A percentile compares a stretch with the other conserved stretches of the same genome.
Conservation (phyloP, 148 eudicot genomes). For the Silene uniflora region DNA sequence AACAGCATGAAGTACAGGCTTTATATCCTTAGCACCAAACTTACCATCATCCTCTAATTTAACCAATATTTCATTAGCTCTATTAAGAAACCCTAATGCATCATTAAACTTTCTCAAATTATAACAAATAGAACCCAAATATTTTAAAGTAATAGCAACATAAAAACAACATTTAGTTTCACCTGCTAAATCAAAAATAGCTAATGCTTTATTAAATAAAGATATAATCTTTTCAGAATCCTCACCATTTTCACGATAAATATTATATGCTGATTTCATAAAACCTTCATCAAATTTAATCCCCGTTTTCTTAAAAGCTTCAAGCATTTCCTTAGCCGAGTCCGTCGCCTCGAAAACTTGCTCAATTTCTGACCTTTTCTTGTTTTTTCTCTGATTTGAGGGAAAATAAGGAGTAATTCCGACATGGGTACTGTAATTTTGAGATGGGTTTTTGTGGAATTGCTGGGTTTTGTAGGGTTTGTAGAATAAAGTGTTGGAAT, state of each 20-base stretch:
- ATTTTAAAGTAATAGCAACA: conserved; percentile 84
- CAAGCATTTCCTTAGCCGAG: conserved; percentile 63
- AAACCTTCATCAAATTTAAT: conserved; percentile 53
- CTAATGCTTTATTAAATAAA: conserved; percentile 73
- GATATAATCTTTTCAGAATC: conserved; percentile 58
- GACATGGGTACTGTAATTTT: too few species aligned
- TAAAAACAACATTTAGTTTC: conserved; percentile 36
- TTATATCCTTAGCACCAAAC: conserved; percentile 40
- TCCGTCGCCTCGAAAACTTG: conserved; percentile 76
- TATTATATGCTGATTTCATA: conserved; percentile 73
- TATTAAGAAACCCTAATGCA: conserved; percentile 72
- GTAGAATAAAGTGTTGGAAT: conserved; percentile 20
- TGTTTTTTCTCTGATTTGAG: too few species aligned
- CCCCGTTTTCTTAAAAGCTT: conserved; percentile 70
- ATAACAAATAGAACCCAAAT: conserved; percentile 66
- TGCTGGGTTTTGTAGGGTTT: too few species aligned
- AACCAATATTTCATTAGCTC: conserved; percentile 63
- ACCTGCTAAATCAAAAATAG: conserved; percentile 43
- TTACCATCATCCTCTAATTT: conserved; percentile 45
- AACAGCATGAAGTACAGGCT: conserved; percentile 76
- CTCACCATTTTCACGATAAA: conserved; percentile 84
- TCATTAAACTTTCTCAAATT: conserved; percentile 68
- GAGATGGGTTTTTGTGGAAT: too few species aligned
- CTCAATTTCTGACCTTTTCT: conserved; percentile 49
- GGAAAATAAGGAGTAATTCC: too few species aligned